A percentile compares a stretch with the other conserved stretches of the same genome.
phyloP scores from a whole-genome alignment of 768 basidiomycete genomes.

The Suillus alpinus region DNA sequence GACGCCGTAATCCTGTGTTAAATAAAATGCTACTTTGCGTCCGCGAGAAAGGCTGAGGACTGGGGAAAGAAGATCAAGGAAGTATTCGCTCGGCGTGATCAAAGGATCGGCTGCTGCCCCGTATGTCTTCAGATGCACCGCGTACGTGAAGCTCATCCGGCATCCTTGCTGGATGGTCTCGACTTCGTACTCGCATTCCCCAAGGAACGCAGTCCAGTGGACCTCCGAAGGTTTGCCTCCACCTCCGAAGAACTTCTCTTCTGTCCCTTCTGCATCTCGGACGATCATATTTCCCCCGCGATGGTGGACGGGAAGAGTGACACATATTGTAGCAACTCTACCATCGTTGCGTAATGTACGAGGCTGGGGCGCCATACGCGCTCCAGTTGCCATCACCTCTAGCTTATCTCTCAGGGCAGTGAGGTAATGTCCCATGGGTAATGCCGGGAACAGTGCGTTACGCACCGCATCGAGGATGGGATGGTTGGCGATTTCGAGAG shows the following conservation, averaged over 20 bases:
- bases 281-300: constrained; percentile 66
- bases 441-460: constrained; percentile 65
- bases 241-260: constrained; percentile 62
- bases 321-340: constrained; percentile 66
- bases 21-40: constrained; percentile 68
- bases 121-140: constrained; percentile 66
- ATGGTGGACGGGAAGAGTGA: constrained; percentile 74
- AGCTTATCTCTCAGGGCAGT: constrained; percentile 65
- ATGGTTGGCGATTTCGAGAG: constrained; percentile 78
- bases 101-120: constrained; percentile 63
- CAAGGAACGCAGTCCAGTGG: constrained; percentile 76
- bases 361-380: constrained; percentile 54
- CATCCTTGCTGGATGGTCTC: constrained; percentile 71
- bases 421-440: constrained; percentile 69
- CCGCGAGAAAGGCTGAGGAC: constrained; percentile 72
- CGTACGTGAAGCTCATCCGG: constrained; percentile 67
- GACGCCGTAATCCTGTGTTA: constrained; percentile 64
- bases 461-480: constrained; percentile 79
- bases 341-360: constrained; percentile 58
- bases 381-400: constrained; percentile 63
- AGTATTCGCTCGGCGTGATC: constrained; percentile 69
- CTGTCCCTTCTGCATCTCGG: constrained; percentile 49
- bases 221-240: constrained; percentile 64
- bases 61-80: constrained; percentile 69
- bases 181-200: constrained; percentile 74